A percentile compares a stretch with the other conserved stretches of the same genome.
Evolutionary conservation across 768 basidiomycete species (phyloP).

Genomic region (Suillus placidus): DNA sequence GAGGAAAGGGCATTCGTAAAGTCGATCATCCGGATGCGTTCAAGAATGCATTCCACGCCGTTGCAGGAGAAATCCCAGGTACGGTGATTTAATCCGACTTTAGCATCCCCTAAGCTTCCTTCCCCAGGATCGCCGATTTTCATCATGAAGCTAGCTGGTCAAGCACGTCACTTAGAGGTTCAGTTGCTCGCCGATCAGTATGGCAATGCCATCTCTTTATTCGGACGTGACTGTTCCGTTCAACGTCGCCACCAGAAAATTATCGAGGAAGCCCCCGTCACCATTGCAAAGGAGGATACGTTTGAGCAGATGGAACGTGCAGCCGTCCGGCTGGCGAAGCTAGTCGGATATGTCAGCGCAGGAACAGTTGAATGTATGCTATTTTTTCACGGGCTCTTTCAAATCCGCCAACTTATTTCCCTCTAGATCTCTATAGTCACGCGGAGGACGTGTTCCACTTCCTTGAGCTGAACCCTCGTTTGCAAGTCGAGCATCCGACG

Average conservation of each 20-base stretch:
- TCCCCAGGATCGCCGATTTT: slow-evolving; percentile 91
- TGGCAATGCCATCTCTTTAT: slow-evolving; percentile 97
- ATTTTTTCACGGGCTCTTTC: slow-evolving; percentile 13
- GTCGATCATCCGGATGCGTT: slow-evolving; percentile 86
- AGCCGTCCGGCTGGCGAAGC: slow-evolving; percentile 97
- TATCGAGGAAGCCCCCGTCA: slow-evolving; percentile 99
- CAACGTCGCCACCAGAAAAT: slow-evolving; percentile 99
- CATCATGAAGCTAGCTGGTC: slow-evolving; percentile 99
- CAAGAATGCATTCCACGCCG: slow-evolving; percentile 93
- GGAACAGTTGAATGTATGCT: slow-evolving; percentile 96
- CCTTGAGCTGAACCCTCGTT: slow-evolving; percentile 97
- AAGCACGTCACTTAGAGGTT: slow-evolving; percentile 96
- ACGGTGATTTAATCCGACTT: slow-evolving; percentile 10
- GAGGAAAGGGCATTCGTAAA: slow-evolving; percentile 98
- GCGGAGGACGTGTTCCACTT: slow-evolving; percentile 95
- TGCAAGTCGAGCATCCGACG: slow-evolving; percentile 99
- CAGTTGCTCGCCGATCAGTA: slow-evolving; percentile 99
- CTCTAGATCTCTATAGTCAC: slow-evolving; percentile 88
- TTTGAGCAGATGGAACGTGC: slow-evolving; percentile 99
- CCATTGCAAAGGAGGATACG: slow-evolving; percentile 88
- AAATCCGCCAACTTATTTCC: slow-evolving; percentile 13
- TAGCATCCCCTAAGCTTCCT: slow-evolving; percentile 12
- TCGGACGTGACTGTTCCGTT: slow-evolving; percentile 99
- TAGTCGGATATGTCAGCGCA: slow-evolving; percentile 98
- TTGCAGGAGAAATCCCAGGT: slow-evolving; percentile 97